Evolutionary conservation across 129 eudicot genomes (phyloP).

Genomic region (Chrysanthemum seticuspe): DNA sequence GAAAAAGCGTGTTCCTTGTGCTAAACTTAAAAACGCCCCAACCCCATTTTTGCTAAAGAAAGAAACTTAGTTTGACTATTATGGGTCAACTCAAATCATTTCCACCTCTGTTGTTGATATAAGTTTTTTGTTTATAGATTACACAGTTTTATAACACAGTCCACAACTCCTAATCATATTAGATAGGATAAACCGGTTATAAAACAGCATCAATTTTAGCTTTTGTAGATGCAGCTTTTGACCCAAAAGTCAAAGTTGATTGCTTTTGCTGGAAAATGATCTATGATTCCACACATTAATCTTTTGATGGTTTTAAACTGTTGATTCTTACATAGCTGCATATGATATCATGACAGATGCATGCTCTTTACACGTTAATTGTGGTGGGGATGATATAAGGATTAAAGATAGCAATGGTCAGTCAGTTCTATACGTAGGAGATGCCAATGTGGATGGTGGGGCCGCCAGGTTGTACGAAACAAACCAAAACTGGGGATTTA

Average conservation of each 20-base stretch:
- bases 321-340: no score
- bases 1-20: neutral
- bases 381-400: constrained; percentile 68
- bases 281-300: neutral
- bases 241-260: constrained; percentile 7
- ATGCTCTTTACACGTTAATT: constrained; percentile 87
- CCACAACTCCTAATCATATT: neutral
- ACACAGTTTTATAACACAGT: neutral
- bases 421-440: constrained; percentile 67
- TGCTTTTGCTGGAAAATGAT: neutral
- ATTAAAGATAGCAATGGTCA: constrained; percentile 34
- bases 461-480: constrained; percentile 50
- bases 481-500: constrained; percentile 65
- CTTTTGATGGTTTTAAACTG: neutral
- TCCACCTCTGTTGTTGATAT: neutral
- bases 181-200: constrained; percentile 4
- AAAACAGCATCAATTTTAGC: neutral
- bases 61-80: neutral
- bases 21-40: neutral
- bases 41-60: neutral
- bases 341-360: constrained; percentile 44
- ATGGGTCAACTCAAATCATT: neutral
- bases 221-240: constrained; percentile 11
- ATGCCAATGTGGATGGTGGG: constrained; percentile 58
- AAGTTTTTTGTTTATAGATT: neutral